Base-by-base conservation (phyloP, 306 rosid genomes). In the Gastrolobium bilobum region DNA sequence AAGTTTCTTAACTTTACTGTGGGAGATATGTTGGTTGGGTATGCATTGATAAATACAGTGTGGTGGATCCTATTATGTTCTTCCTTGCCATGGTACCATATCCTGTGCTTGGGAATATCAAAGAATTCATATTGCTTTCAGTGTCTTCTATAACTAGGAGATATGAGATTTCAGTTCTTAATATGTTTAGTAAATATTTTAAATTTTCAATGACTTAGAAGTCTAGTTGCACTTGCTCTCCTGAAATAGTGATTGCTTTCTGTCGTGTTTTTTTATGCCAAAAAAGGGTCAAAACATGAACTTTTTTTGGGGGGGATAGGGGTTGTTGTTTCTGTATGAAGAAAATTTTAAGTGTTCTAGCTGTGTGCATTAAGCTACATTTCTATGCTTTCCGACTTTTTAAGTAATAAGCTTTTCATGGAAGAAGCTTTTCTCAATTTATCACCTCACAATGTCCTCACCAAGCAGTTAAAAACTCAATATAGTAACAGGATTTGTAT, bases 211-310 rank as follows among this genome's bases (percentile, higher is more conserved):
- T 56, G 35, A 6, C 34, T 0, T 15, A 56, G 35, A 56, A 56
- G 35, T 56, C 34, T 56, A 56, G 29, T 56, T 56, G 61, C 34
- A 26, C 61, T 37, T 56, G 35, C 61, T 56, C 61, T 10, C 61
- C 34, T 56, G 61, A 54, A 54, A 54, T 54, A 6, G 10, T n/a
- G 31, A 52, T n/a, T 52, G n/a, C 7, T 54, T 54, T 54, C 56
- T 54, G 2, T 54, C 31, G 20, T 6, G 33, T 20, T 10, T 33
- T 20, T 20, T 15, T 33, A 54, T 1, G 10, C 8, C 9, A 0
- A 54, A 20, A 54, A 54, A 54, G n/a, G 60, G 33, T 54, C 20
- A 54, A 54, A 6, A 6, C 34, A 20, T 54, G 9, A 6, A 0
- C 0, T 9, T 4, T 13, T 13, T 48, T 48, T 48, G n/a, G n/a